Conservation (phyloP, 257 asterid species). For the Solanum dulcamara region DNA sequence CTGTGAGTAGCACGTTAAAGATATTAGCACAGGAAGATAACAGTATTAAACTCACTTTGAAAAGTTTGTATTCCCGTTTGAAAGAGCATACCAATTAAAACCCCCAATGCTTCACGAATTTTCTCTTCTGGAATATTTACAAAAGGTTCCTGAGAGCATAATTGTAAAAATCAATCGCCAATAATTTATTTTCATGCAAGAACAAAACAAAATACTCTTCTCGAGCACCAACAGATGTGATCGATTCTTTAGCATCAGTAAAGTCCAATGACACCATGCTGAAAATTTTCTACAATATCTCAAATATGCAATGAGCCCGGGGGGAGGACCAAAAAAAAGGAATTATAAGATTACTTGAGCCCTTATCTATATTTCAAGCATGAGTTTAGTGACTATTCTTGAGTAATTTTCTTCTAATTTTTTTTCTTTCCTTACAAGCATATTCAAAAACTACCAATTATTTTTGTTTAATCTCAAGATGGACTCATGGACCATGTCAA, state of each 20-base stretch:
- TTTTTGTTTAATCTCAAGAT: neutral
- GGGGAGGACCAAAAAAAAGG: neutral
- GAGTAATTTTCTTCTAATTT: neutral
- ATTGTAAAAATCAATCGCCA: neutral
- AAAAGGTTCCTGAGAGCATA: conserved; percentile 58
- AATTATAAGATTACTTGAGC: neutral
- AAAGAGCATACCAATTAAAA: conserved; percentile 36
- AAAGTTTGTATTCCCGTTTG: neutral
- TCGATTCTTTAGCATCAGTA: neutral
- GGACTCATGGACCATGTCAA: neutral
- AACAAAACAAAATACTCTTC: neutral
- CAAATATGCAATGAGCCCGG: neutral
- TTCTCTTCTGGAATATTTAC: conserved; percentile 74
- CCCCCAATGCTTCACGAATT: conserved; percentile 65
- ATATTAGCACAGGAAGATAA: neutral
- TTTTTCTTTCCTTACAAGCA: neutral
- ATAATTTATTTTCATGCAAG: neutral
- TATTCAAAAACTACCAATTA: neutral
- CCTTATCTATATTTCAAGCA: neutral
- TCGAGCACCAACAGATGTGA: neutral
- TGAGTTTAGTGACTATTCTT: neutral
- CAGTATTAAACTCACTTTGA: neutral
- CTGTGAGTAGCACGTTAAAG: conserved; percentile 16
- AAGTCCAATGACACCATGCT: neutral
- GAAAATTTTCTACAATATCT: neutral